Evolutionary conservation across 345 rosid species (phyloP), one percentile per base, ranked within the genome.

Genomic region (Lepidium aucheri): DNA sequence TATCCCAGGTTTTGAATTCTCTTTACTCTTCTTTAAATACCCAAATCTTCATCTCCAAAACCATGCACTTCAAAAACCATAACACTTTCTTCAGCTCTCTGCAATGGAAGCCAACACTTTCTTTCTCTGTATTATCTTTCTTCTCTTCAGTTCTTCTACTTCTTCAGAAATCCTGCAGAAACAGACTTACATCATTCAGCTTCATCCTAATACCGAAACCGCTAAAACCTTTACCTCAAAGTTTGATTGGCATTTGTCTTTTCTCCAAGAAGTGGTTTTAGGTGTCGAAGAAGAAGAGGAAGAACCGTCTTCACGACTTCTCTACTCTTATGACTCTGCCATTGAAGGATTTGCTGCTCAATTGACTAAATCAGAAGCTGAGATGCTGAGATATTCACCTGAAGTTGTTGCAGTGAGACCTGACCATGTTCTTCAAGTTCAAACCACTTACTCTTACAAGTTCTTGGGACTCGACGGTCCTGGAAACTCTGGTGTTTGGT

Each of bases 281-380:
- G 36, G 57, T 11, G 30, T 60, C 16, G 50, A 61, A 38, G 69
- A 67, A 11, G 73, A 74, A 47, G 43, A 72, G 0, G 85, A 80
- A 35, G 77, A 84, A 60, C 70, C 76, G 51, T 85, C 91, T 42
- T 82, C 93, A 13, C 80, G 97, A 33, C 83, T 93, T 30, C 87
- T 93, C 5, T 93, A 90, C 81, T 88, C 98, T 11, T 93, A 93
- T 65, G 73, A 44, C 38, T 90, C 96, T n/a, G 82, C 96, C 20
- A 75, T 93, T 71, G 94, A 85, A 65, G 98, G 98, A 11, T 93
- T 93, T 20, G 84, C 98, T 11, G 95, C 96, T 77, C 90, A 68
- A 51, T 78, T 93, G 9, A 84, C 87, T 4, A 78, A 74, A 40
- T n/a, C 75, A 0, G 98, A 93, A 74, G 59, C 81, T 0, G 58